These are phyloP conservation scores for Litsea cubeba DNA, from an alignment of 164 flowering plant genomes.

Conservation along the genomic window DNA sequence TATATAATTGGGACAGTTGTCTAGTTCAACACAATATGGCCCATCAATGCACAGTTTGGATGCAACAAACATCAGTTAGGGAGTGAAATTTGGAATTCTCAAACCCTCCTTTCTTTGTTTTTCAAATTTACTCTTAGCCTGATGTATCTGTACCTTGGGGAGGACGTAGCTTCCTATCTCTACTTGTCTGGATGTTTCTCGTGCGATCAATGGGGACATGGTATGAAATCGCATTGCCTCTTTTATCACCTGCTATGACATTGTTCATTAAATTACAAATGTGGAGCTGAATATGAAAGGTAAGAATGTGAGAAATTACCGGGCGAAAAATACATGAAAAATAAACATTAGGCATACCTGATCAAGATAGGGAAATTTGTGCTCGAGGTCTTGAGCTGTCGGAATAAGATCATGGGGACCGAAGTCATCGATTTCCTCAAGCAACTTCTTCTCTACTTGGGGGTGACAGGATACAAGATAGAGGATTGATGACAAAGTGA, in stretches of 20 bases:
- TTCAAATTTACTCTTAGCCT: not conserved
- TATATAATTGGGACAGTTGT: too few species aligned
- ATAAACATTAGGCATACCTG: conserved; percentile 34
- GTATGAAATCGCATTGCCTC: conserved; percentile 85
- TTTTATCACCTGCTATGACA: conserved; percentile 64
- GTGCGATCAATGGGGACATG: conserved; percentile 87
- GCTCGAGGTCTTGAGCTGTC: conserved; percentile 66
- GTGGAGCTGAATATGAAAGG: too few species aligned
- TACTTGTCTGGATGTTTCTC: conserved; percentile 74
- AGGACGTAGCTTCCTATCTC: conserved; percentile 82
- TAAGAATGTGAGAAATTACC: too few species aligned
- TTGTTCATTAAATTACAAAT: too few species aligned
- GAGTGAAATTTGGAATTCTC: not conserved
- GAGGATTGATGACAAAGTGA: conserved; percentile 65
- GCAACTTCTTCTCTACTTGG: conserved; percentile 69
- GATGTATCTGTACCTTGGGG: conserved; percentile 68
- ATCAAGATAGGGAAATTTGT: conserved; percentile 80
- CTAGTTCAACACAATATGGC: too few species aligned
- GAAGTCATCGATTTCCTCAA: conserved; percentile 71
- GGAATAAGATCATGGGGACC: conserved; percentile 54
- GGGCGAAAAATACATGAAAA: too few species aligned
- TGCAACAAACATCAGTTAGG: not conserved
- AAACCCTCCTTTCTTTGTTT: not conserved
- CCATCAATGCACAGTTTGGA: not conserved
- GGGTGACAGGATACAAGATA: conserved; percentile 79